These are phyloP conservation scores for Cercis canadensis DNA, from an alignment of 306 rosid species.

Conservation along the genomic window DNA sequence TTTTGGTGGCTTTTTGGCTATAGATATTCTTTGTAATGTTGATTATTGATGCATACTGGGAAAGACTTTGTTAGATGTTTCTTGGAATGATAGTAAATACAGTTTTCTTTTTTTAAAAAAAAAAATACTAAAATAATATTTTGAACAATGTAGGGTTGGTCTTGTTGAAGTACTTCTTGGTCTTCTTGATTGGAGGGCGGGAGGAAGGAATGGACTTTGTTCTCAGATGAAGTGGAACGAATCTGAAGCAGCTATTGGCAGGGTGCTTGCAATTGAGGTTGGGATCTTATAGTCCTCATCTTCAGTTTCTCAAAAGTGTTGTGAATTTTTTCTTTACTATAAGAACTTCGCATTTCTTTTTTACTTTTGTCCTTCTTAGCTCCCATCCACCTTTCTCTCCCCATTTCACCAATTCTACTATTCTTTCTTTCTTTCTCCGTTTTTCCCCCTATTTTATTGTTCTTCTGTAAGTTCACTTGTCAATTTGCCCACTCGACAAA, in stretches of 20 bases:
- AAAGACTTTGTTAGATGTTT: conserved; percentile 1
- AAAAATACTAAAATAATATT: conserved; percentile 30
- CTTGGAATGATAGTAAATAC: conserved; percentile 6
- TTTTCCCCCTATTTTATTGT: too few species aligned
- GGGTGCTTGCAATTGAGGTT: conserved; percentile 99
- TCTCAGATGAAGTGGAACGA: conserved; percentile 99
- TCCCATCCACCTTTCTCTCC: background rate
- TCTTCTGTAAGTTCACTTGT: too few species aligned
- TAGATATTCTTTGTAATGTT: conserved; percentile 3
- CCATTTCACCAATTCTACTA: background rate
- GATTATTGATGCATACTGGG: conserved; percentile 1
- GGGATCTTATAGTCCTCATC: conserved; percentile 35
- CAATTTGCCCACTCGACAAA: too few species aligned
- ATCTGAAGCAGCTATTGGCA: conserved; percentile 98
- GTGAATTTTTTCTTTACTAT: conserved; percentile 18
- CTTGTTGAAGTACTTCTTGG: conserved; percentile 98
- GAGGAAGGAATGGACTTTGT: conserved; percentile 93
- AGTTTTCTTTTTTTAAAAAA: background rate
- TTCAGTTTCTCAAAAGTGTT: background rate
- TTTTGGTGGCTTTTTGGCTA: conserved; percentile 5
- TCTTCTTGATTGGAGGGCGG: conserved; percentile 99
- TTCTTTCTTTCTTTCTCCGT: background rate
- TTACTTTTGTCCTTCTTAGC: background rate
- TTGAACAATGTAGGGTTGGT: conserved; percentile 79
- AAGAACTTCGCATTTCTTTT: background rate